Base-by-base conservation (phyloP, 371 early-diverging fungal species). In the Mortierella sp. region DNA sequence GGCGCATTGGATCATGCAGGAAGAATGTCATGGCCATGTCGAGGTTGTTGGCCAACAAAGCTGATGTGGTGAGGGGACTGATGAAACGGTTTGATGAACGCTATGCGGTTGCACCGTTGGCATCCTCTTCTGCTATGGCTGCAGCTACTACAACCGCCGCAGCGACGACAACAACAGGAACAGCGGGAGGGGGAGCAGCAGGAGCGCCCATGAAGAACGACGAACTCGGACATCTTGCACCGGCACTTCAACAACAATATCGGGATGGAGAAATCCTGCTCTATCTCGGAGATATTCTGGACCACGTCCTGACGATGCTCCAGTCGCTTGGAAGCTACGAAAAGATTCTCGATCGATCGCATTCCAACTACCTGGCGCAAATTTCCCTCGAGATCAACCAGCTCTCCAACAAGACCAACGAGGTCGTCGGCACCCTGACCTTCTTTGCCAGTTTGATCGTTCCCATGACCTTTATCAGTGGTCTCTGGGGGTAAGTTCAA, bases 301-400 rank as follows among this genome's bases (percentile, higher is more conserved):
- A 98, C 84, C 99, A 99, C 80, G 93, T 98, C 10, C 87, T 98
- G 68, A 97, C 98, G 13, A 97, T 98, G 96, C 82, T 95, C 2
- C 95, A 96, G 79, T 96, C 94, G 39, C 87, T 97, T 6, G 87
- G 89, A 41, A 97, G 98, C 70, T 96, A 95, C 74, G 98, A 98
- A 84, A 95, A 94, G 74, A 95, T 97, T 31, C 90, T 98, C 4
- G 93, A 95, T 2, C 88, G 98, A 31, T 92, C 97, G 0, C 99
- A 99, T 82, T 92, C 95, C 16, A 99, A 98, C 76, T 99, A 99
- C 75, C 87, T 99, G 70, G 99, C 99, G 1, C 97, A 97, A 74
- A 98, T 99, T 43, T 94, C 94, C 2, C 96, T 99, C 50, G 99
- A 98, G 85, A 94, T 99, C 83, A 99, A 98, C 11, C 95, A 96